Percentiles rank a stretch among this genome's conserved stretches.
phyloP scores from a whole-genome alignment of 805 yeast genomes.

The Lipomyces yamadae region DNA sequence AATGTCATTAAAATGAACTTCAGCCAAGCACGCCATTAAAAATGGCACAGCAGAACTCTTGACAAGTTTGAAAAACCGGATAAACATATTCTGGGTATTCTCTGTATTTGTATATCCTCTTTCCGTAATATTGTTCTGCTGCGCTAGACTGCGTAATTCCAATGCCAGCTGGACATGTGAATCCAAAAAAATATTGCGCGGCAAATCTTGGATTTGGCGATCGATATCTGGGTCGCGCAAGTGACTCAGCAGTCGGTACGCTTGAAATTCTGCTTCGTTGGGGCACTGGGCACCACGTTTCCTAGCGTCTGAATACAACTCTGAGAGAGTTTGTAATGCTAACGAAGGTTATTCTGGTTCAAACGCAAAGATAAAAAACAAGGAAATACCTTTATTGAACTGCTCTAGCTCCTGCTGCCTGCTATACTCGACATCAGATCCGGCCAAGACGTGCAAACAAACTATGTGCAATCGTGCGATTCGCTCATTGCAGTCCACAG shows the following conservation, averaged over 20 bases:
- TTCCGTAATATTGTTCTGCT: conserved; percentile 57
- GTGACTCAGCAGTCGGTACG: conserved; percentile 80
- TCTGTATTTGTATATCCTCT: conserved; percentile 58
- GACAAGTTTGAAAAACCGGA: conserved; percentile 65
- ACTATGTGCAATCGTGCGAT: conserved; percentile 87
- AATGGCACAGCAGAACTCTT: conserved; percentile 61
- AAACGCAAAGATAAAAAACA: not conserved
- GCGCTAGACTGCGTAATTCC: conserved; percentile 65
- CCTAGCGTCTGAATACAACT: conserved; percentile 81
- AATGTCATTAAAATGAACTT: conserved; percentile 78
- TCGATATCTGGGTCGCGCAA: conserved; percentile 85
- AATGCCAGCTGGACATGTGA: conserved; percentile 71
- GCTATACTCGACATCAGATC: conserved; percentile 70
- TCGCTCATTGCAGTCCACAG: conserved; percentile 87
- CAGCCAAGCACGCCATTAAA: conserved; percentile 72
- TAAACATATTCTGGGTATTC: conserved; percentile 65
- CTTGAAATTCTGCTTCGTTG: conserved; percentile 91
- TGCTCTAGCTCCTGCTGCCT: conserved; percentile 97
- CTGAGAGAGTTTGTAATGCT: conserved; percentile 83
- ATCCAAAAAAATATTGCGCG: conserved; percentile 59
- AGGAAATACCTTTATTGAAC: conserved; percentile 61
- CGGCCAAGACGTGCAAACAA: conserved; percentile 85
- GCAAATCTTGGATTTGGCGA: conserved; percentile 70
- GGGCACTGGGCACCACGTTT: conserved; percentile 70
- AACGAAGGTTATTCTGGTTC: not conserved